Evolutionary conservation across 306 rosid species (phyloP).

Genomic region (Prunus salicina): DNA sequence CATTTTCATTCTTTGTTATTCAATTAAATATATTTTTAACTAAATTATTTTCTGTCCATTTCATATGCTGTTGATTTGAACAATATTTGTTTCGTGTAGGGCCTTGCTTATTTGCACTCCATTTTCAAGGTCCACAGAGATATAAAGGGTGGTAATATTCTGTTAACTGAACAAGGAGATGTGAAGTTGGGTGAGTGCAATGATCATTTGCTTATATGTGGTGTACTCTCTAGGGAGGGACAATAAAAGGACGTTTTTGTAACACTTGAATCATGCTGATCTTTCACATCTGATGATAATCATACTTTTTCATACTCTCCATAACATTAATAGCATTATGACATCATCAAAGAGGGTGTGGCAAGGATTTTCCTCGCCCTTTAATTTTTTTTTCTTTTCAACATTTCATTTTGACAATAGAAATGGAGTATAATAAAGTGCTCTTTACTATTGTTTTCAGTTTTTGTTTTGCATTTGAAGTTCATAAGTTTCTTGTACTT

Average conservation of each 20-base stretch:
- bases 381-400: background rate
- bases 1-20: background rate
- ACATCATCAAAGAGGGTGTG: background rate
- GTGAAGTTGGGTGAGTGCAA: conserved; percentile 92
- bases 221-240: background rate
- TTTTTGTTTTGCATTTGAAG: background rate
- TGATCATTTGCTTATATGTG: conserved; percentile 3
- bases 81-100: conserved; percentile 42
- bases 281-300: background rate
- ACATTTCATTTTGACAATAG: background rate
- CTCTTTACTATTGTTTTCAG: conserved; percentile 1
- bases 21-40: background rate
- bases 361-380: background rate
- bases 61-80: conserved; percentile 11
- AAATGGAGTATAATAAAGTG: background rate
- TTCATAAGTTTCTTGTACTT: background rate
- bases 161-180: conserved; percentile 96
- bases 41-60: conserved; percentile 5
- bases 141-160: conserved; percentile 96
- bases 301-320: background rate
- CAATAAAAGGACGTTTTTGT: background rate
- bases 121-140: conserved; percentile 98
- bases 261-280: background rate
- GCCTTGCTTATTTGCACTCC: conserved; percentile 94
- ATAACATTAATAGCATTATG: background rate